phyloP scores from a whole-genome alignment of 108 stramenopile species.

The Aureococcus anophagefferens region DNA sequence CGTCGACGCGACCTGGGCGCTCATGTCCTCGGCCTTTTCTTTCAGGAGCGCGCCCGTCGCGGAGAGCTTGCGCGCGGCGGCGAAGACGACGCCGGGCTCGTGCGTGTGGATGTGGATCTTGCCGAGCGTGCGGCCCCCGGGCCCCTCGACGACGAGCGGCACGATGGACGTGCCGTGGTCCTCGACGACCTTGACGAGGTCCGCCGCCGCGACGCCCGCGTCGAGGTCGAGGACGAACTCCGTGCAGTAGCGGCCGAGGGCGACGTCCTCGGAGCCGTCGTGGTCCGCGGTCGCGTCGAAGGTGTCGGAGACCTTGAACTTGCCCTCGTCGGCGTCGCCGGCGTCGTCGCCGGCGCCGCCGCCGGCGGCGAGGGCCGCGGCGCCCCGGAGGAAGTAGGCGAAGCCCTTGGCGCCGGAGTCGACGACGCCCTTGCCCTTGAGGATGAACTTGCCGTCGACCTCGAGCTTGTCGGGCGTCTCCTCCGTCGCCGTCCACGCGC shows the following conservation, averaged over 20 bases:
- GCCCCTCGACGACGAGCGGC: conserved; percentile 17
- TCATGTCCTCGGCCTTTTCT: too few species aligned
- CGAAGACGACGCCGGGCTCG: conserved; percentile 19
- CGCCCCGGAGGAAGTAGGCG: too few species aligned
- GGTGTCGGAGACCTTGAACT: conserved; percentile 17
- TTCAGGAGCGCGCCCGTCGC: too few species aligned
- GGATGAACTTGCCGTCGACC: conserved; percentile 12
- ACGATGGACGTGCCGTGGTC: conserved; percentile 24
- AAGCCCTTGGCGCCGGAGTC: too few species aligned
- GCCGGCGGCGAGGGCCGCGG: too few species aligned
- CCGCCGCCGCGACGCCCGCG: conserved; percentile 18
- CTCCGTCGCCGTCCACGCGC: too few species aligned
- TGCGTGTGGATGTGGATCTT: conserved; percentile 37
- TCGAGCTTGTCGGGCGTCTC: too few species aligned
- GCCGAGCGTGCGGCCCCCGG: conserved; percentile 24
- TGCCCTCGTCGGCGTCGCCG: conserved; percentile 2
- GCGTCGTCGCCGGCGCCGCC: too few species aligned
- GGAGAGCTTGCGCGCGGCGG: conserved; percentile 15
- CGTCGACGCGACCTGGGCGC: too few species aligned
- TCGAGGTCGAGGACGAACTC: conserved; percentile 28
- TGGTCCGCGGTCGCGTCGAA: conserved; percentile 23
- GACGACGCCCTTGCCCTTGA: conserved; percentile 8
- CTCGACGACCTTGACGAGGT: conserved; percentile 14
- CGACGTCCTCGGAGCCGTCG: too few species aligned
- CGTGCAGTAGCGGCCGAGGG: too few species aligned